Evolutionary conservation across 371 early-diverging fungal genomes (phyloP), one percentile per base, ranked within the genome.

Genomic region (Mucor plumbeus): DNA sequence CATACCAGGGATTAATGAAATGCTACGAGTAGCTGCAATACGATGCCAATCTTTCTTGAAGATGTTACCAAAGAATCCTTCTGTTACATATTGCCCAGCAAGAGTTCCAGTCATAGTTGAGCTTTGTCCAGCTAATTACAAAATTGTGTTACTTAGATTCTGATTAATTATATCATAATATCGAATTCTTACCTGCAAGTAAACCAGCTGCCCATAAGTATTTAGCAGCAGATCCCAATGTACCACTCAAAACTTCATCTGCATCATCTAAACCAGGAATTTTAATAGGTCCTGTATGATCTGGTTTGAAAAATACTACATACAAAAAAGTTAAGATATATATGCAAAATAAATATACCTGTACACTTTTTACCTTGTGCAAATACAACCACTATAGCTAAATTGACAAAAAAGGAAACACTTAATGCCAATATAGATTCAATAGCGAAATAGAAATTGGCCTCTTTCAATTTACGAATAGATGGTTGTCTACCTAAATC

Each of bases 51-150:
- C 85, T 65, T 83, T 85, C 35, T 85, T 80, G 70, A 92, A 88
- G 13, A 83, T 72, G 56, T 75, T 70, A 5, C 85, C 85, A 76
- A 83, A 85, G 71, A 91, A 91, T 0, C 91, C 91, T 68, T 90
- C 89, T 17, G 87, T 87, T 5, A 92, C 91, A 77, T 86, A 88
- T 68, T 91, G 91, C 5, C 92, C 91, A 35, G 90, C 90, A 53
- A 92, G 68, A 17, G 91, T 91, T 33, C 91, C 90, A 7, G 92
- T 88, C 86, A 92, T 88, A 13, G 91, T 90, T 8, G 88, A 86
- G 64, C 86, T 88, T 74, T 91, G 92, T 15, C 91, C 92, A 35
- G 89, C 87, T 70, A 64, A 35, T 21, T 9, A 38, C 38, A 3
- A 44, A 21, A 44, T 61, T 61, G 61, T 61, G 41, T 55, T n/a